Base-by-base conservation (phyloP, 2,329 filamentous ascomycete species). In the Phialemonium atrogriseum region DNA sequence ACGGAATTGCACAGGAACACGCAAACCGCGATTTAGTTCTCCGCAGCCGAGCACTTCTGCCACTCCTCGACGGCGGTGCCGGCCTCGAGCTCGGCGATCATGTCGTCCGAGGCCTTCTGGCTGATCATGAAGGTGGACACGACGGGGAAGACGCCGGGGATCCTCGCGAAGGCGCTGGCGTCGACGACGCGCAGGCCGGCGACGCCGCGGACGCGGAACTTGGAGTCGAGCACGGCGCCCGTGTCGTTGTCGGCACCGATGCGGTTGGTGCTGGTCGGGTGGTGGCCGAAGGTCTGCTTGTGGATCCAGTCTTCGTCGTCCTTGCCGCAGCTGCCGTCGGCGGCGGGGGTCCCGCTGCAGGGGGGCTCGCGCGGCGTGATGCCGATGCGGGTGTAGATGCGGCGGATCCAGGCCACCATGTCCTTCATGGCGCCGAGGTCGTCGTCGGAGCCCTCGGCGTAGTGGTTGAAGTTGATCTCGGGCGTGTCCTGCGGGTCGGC, bases 401-500 rank as follows among this genome's bases (percentile, higher is more conserved):
- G 40, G 11, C 46, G 44, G 28, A 50, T 40, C 42, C 52, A 54
- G 8, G 50, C 48, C 5, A 53, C 44, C n/a, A 42, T 48, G 26
- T 55, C 51, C 38, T 49, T 52, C 42, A 60, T 46, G 19, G 57
- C 59, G 33, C 51, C 46, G 2, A 65, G 47, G 27, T 66, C 58
- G 46, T 66, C 56, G 12, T 64, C 62, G 7, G 63, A 59, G 2
- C 69, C 64, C 15, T 62, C 49, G 10, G 55, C 59, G 59, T 62
- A 77, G 46, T 66, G 72, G 47, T 73, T 73, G 57, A 77, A 77
- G 48, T 68, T 64, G 47, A 80, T 78, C 20, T 68, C 53, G 0
- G 80, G 79, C n/a, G 68, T 66, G 32, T 81, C 78, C 2, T 67
- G 66, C 0, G 78, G 77, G 45, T 82, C 66, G 0, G 68, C 58